These are phyloP conservation scores for Suillus brevipes DNA, from an alignment of 768 basidiomycete species.

Conservation along the genomic window DNA sequence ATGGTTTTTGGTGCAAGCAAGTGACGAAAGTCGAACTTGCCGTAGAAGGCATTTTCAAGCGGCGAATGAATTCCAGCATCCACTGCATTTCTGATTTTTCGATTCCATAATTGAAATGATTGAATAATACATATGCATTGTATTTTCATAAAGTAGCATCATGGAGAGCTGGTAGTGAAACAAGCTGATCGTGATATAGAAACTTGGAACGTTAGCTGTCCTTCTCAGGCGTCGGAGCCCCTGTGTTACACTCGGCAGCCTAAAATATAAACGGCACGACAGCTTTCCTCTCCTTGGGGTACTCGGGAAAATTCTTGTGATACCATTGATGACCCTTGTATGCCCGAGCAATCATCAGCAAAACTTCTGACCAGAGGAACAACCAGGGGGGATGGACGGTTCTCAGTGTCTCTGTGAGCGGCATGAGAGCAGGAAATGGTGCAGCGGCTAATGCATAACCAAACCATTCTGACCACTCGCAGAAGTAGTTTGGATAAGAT, in stretches of 20 bases:
- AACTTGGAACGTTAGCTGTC: background rate
- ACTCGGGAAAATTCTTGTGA: conserved; percentile 71
- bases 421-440: conserved; percentile 40
- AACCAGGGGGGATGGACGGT: conserved; percentile 71
- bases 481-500: conserved; percentile 92
- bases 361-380: conserved; percentile 72
- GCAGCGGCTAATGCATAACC: conserved; percentile 81
- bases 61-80: conserved; percentile 8
- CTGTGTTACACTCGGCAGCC: background rate
- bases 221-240: background rate
- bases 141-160: background rate
- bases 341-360: conserved; percentile 80
- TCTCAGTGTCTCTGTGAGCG: conserved; percentile 42
- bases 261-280: conserved; percentile 80
- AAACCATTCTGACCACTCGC: conserved; percentile 94
- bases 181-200: background rate
- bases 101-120: background rate
- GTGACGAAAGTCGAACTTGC: background rate
- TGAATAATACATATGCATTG: background rate
- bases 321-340: conserved; percentile 89
- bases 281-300: conserved; percentile 73
- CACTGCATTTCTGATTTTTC: background rate
- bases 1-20: conserved; percentile 8
- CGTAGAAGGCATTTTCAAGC: background rate
- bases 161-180: background rate